Evolutionary conservation across 2,329 filamentous ascomycete genomes (phyloP).

Genomic region (Aspergillus sp.): DNA sequence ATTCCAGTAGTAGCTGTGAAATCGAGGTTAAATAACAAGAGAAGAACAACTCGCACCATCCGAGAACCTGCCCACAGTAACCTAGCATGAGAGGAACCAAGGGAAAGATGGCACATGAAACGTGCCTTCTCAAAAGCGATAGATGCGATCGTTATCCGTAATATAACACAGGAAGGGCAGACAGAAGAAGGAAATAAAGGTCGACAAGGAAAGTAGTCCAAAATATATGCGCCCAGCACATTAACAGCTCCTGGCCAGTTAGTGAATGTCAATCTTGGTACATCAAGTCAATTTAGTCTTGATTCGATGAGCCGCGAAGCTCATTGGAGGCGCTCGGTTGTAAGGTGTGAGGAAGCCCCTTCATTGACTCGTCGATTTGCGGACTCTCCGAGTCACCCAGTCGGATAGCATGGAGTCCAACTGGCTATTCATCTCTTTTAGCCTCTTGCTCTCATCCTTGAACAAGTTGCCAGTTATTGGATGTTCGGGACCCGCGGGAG

Average conservation of each 20-base stretch:
- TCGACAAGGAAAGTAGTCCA: not conserved
- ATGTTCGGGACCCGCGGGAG: constrained; percentile 80
- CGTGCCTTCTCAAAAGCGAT: not conserved
- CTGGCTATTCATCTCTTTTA: constrained; percentile 87
- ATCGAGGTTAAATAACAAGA: not conserved
- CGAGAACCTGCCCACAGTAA: not conserved
- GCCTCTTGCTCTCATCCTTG: constrained; percentile 80
- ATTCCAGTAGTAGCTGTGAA: not conserved
- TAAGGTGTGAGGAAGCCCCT: not conserved
- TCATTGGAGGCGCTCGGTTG: not conserved
- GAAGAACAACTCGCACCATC: not conserved
- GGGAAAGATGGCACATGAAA: not conserved
- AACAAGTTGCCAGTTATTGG: constrained; percentile 81
- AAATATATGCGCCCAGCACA: constrained; percentile 15
- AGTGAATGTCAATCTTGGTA: constrained; percentile 2
- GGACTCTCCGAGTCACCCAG: constrained; percentile 64
- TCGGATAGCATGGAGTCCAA: constrained; percentile 85
- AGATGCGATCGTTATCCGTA: constrained; percentile 11
- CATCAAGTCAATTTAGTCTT: not conserved
- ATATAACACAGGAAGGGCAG: constrained; percentile 1
- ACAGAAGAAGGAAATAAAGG: constrained; percentile 14
- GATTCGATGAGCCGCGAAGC: not conserved
- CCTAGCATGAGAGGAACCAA: not conserved
- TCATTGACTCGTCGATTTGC: constrained; percentile 28
- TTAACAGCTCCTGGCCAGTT: constrained; percentile 10